Percentiles rank a stretch among this genome's conserved stretches.
Evolutionary conservation across 345 rosid genomes (phyloP).

Genomic region (Eucalyptus erythrocorys): DNA sequence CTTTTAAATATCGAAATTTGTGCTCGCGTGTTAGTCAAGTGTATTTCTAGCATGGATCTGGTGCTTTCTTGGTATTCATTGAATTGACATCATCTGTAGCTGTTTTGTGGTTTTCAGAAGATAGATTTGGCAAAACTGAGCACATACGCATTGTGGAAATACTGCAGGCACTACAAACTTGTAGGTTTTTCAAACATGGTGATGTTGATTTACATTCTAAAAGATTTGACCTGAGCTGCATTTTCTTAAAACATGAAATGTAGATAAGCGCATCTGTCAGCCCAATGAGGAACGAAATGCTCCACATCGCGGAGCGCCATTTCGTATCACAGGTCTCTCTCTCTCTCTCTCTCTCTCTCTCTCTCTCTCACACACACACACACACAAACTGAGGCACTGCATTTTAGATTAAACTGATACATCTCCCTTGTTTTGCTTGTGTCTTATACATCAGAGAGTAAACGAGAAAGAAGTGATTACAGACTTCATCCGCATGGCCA

Average conservation of each 20-base stretch:
- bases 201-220: neutral
- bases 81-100: neutral
- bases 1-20: neutral
- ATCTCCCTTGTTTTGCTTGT: neutral
- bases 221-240: neutral
- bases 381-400: neutral
- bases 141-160: neutral
- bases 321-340: neutral
- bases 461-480: neutral
- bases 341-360: neutral
- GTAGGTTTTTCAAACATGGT: neutral
- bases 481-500: neutral
- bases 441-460: neutral
- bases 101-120: neutral
- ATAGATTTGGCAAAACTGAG: slow-evolving; percentile 2
- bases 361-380: neutral
- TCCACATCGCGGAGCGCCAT: neutral
- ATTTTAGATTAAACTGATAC: neutral
- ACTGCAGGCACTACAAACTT: slow-evolving; percentile 2
- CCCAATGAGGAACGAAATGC: neutral
- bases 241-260: neutral
- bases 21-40: neutral
- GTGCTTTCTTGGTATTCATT: neutral
- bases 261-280: neutral
- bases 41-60: neutral